Conservation (phyloP, 2,329 filamentous ascomycete genomes). For the Exserohilum turcica region DNA sequence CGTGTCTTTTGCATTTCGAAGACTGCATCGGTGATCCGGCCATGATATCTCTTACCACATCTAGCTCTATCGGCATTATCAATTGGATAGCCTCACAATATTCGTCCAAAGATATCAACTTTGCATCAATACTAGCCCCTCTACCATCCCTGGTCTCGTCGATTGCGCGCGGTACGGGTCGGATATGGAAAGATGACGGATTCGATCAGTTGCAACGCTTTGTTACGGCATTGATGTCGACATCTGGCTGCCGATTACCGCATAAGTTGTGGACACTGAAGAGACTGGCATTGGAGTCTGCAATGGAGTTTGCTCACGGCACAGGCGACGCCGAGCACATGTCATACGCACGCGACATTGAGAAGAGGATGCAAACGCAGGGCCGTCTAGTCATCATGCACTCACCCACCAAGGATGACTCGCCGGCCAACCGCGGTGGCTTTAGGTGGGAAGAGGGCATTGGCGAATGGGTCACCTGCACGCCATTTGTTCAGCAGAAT, state of each 20-base stretch:
- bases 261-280: slow-evolving; percentile 45
- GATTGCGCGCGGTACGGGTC: slow-evolving; percentile 43
- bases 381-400: slow-evolving; percentile 34
- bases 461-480: slow-evolving; percentile 53
- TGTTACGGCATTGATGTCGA: slow-evolving; percentile 34
- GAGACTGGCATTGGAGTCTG: slow-evolving; percentile 45
- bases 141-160: slow-evolving; percentile 40
- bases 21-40: slow-evolving; percentile 3
- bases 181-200: slow-evolving; percentile 41
- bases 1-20: slow-evolving; percentile 34
- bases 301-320: slow-evolving; percentile 44
- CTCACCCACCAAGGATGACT: slow-evolving; percentile 37
- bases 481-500: slow-evolving; percentile 42
- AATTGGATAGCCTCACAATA: slow-evolving; percentile 33
- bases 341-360: slow-evolving; percentile 37
- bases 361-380: slow-evolving; percentile 37
- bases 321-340: slow-evolving; percentile 35
- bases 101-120: slow-evolving; percentile 26
- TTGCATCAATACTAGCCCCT: slow-evolving; percentile 28
- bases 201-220: slow-evolving; percentile 42
- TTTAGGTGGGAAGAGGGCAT: slow-evolving; percentile 54
- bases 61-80: slow-evolving; percentile 21
- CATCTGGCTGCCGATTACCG: slow-evolving; percentile 27
- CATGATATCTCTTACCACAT: slow-evolving; percentile 14
- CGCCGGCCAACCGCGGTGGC: slow-evolving; percentile 33